These are phyloP conservation scores for Firmiana major DNA, from an alignment of 345 rosid genomes.

Conservation along the genomic window DNA sequence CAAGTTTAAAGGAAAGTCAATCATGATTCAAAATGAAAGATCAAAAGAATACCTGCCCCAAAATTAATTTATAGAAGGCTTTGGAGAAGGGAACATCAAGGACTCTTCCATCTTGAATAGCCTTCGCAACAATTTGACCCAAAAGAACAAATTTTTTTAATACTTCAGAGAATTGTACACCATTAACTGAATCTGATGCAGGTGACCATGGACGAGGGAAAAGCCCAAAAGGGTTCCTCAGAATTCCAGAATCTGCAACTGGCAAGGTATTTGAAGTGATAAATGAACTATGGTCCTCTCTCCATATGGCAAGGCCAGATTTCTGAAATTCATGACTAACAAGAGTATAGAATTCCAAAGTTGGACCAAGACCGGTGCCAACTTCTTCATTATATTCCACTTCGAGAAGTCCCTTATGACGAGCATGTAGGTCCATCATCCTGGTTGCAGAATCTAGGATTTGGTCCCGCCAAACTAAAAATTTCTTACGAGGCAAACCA, in stretches of 20 bases:
- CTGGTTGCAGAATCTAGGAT: slow-evolving; percentile 73
- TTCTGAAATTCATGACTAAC: slow-evolving; percentile 88
- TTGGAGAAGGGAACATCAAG: slow-evolving; percentile 83
- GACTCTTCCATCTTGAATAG: slow-evolving; percentile 92
- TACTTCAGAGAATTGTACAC: slow-evolving; percentile 45
- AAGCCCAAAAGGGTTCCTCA: slow-evolving; percentile 53
- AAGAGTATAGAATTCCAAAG: slow-evolving; percentile 85
- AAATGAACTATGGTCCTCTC: slow-evolving; percentile 48
- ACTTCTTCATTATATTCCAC: slow-evolving; percentile 90
- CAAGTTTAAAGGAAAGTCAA: background rate
- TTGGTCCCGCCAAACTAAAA: slow-evolving; percentile 63
- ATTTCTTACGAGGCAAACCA: slow-evolving; percentile 61
- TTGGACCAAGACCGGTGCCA: slow-evolving; percentile 98
- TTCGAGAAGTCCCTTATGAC: slow-evolving; percentile 61
- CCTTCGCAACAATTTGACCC: slow-evolving; percentile 87
- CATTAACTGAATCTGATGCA: slow-evolving; percentile 32
- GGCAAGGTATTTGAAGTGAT: slow-evolving; percentile 21
- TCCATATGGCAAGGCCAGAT: slow-evolving; percentile 79
- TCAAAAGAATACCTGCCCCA: slow-evolving; percentile 57
- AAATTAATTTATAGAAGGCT: slow-evolving; percentile 77
- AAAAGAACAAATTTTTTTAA: slow-evolving; percentile 61
- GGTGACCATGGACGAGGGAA: slow-evolving; percentile 80
- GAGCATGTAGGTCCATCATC: slow-evolving; percentile 71
- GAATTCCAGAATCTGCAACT: slow-evolving; percentile 25
- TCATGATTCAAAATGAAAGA: background rate